phyloP scores from a whole-genome alignment of 208 protist species.

The Leishmania tarentolae region DNA sequence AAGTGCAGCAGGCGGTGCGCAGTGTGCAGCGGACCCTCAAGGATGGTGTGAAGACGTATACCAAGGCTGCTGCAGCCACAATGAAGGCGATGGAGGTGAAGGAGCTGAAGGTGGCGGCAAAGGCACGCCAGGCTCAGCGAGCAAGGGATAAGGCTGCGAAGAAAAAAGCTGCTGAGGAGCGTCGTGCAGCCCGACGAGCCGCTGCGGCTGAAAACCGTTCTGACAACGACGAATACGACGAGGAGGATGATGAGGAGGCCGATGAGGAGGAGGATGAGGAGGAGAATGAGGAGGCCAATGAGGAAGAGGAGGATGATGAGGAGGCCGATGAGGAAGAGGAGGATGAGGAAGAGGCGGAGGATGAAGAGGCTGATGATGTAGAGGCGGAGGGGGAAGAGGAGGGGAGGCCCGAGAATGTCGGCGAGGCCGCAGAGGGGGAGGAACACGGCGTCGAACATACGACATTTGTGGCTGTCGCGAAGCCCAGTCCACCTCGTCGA shows the following conservation, averaged over 20 bases:
- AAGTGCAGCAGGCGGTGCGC: slow-evolving; percentile 43
- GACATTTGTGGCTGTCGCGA: background rate
- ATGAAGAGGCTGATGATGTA: slow-evolving; percentile 36
- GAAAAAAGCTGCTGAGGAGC: slow-evolving; percentile 33
- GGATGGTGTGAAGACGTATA: slow-evolving; percentile 37
- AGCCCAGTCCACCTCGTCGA: background rate
- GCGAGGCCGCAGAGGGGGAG: slow-evolving; percentile 23
- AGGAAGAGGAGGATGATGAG: slow-evolving; percentile 34
- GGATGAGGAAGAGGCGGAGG: slow-evolving; percentile 37
- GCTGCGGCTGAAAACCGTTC: slow-evolving; percentile 29
- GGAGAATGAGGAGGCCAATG: slow-evolving; percentile 33
- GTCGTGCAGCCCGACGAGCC: slow-evolving; percentile 29
- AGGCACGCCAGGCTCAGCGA: slow-evolving; percentile 24
- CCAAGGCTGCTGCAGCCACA: slow-evolving; percentile 36
- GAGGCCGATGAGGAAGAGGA: slow-evolving; percentile 32
- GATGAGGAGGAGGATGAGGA: slow-evolving; percentile 36
- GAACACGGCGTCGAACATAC: slow-evolving; percentile 5
- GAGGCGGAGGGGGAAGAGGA: slow-evolving; percentile 31
- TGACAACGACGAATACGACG: slow-evolving; percentile 25
- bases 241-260: slow-evolving; percentile 43
- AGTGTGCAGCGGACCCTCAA: slow-evolving; percentile 47
- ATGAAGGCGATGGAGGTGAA: slow-evolving; percentile 44
- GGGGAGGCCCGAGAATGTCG: slow-evolving; percentile 8
- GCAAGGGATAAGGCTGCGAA: slow-evolving; percentile 49
- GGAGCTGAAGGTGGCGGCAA: slow-evolving; percentile 44